These are phyloP conservation scores for Halenospora varia DNA, from an alignment of 495 filamentous ascomycete genomes.

Conservation along the genomic window DNA sequence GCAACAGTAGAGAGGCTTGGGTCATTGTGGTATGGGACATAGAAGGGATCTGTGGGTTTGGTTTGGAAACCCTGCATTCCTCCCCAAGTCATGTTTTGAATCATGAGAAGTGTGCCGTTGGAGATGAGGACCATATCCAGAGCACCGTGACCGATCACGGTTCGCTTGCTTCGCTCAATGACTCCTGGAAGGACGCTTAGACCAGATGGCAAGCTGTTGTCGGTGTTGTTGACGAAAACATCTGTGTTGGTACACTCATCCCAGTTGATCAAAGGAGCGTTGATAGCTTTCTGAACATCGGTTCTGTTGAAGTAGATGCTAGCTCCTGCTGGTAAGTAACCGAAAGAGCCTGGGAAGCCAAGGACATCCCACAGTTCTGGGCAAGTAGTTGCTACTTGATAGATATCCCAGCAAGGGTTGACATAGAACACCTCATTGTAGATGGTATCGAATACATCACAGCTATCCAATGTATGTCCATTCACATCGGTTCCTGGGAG, in stretches of 20 bases:
- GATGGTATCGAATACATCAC: conserved; percentile 56
- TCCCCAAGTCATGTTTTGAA: conserved; percentile 86
- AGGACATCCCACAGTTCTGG: conserved; percentile 70
- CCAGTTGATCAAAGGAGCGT: conserved; percentile 59
- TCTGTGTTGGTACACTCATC: conserved; percentile 43
- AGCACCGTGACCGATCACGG: conserved; percentile 62
- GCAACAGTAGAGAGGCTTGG: conserved; percentile 24
- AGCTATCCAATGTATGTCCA: conserved; percentile 34
- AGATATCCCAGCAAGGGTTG: conserved; percentile 82
- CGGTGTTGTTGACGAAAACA: conserved; percentile 51
- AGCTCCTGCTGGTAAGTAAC: conserved; percentile 48
- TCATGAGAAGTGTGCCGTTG: conserved; percentile 65
- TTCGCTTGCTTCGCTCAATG: conserved; percentile 67
- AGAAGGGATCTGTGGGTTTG: conserved; percentile 54
- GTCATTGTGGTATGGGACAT: conserved; percentile 56
- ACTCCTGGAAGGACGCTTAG: conserved; percentile 57
- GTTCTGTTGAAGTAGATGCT: conserved; percentile 72
- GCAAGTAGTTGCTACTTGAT: conserved; percentile 71
- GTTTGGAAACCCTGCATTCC: conserved; percentile 64
- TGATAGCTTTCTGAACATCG: conserved; percentile 71
- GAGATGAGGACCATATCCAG: conserved; percentile 44
- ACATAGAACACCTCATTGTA: conserved; percentile 46
- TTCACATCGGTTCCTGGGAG: conserved; percentile 15
- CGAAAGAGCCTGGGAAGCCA: conserved; percentile 60
- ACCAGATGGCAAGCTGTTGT: conserved; percentile 42